A percentile compares a stretch with the other conserved stretches of the same genome.
phyloP scores from a whole-genome alignment of 169 alveolate species.

The Perkinsus olseni region DNA sequence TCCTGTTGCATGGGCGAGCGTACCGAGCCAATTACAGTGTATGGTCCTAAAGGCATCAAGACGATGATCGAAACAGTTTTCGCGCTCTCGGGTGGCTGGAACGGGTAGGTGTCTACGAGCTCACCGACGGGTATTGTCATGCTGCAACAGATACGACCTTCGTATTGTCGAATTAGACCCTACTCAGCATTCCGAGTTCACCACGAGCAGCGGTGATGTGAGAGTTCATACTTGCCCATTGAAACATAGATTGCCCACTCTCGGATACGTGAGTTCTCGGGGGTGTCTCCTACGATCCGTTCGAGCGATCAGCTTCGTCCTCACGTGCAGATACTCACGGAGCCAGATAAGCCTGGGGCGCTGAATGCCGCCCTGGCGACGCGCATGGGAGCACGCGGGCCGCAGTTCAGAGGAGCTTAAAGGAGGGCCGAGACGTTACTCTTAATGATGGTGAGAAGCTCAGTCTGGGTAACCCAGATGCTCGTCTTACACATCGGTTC shows the following conservation, averaged over 20 bases:
- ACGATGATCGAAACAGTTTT: neutral
- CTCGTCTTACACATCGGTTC: neutral
- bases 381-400: neutral
- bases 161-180: neutral
- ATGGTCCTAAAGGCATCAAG: conserved; percentile 5
- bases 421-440: neutral
- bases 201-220: neutral
- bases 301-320: neutral
- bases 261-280: neutral
- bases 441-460: neutral
- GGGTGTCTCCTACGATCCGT: neutral
- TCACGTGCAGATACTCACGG: neutral
- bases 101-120: neutral
- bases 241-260: neutral
- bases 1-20: neutral
- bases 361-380: neutral
- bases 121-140: neutral
- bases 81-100: neutral
- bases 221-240: neutral
- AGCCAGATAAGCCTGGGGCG: neutral
- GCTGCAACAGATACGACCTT: neutral
- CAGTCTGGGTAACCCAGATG: neutral
- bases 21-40: neutral
- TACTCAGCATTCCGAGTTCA: neutral
- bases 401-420: neutral